Base-by-base conservation (phyloP, 1,284 basidiomycete genomes). In the Porodaedalea pini region DNA sequence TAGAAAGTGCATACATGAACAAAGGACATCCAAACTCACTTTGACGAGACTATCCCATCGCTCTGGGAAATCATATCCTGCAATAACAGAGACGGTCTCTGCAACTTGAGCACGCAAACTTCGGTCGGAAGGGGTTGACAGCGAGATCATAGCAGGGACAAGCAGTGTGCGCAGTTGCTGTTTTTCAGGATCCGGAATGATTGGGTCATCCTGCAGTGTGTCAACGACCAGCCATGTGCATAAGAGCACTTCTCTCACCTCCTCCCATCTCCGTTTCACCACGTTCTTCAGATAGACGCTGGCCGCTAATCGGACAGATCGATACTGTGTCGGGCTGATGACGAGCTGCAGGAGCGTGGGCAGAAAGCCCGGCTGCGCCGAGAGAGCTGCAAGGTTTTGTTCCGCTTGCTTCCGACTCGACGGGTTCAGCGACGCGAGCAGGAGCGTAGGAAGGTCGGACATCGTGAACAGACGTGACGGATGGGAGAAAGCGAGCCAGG, bases 201-300 rank as follows among this genome's bases (percentile, higher is more conserved):
- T 82, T 53, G 73, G 67, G 55, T 84, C 83, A 68, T 90, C 88
- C 81, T 88, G 64, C 13, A 17, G 13, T 2, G 11, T 23, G 25
- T 54, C n/a, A 51, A n/a, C 41, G 41, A 31, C 41, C 21, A 54
- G 56, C 56, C 15, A 34, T n/a, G 36, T 15, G 17, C 21, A 10
- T 31, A 48, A 27, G 40, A 25, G 58, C 21, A 5, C 43, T 10
- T 21, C 2, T 76, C 82, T 56, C 55, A 92, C 93, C 76, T 92
- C 90, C 49, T 85, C 86, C 94, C 94, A 97, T 72, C 87, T 80
- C 40, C 83, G 75, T 70, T 90, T 93, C 54, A 92, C 81, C 21
- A 86, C 79, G 69, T 96, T 96, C 76, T 96, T 97, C 62, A 96
- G 84, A 72, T 89, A 94, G 45, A 96, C 85, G 58, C 88, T 86